phyloP scores from a whole-genome alignment of 305 asterid genomes.

The Rubia tinctorum region DNA sequence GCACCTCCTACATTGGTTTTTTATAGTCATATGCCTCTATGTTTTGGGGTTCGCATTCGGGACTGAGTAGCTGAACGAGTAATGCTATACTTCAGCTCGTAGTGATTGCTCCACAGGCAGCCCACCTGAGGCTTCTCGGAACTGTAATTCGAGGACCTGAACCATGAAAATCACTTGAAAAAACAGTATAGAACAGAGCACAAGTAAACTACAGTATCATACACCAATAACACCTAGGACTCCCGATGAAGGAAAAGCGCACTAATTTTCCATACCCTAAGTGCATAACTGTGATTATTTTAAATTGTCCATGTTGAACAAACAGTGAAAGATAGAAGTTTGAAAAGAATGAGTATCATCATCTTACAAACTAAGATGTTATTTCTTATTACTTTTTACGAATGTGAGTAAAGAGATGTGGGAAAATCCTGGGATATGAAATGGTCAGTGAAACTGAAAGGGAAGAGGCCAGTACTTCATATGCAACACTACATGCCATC shows the following conservation, averaged over 20 bases:
- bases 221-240: neutral
- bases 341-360: no score
- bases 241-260: no score
- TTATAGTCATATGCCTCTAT: slow-evolving; percentile 77
- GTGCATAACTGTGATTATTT: no score
- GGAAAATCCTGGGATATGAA: neutral
- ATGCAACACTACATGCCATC: neutral
- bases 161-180: slow-evolving; percentile 18
- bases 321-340: neutral
- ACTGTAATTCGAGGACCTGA: slow-evolving; percentile 80
- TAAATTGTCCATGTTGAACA: neutral
- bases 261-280: no score
- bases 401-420: neutral
- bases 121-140: slow-evolving; percentile 84
- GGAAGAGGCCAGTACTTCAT: neutral
- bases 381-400: no score
- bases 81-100: slow-evolving; percentile 61
- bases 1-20: neutral
- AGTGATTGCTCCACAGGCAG: slow-evolving; percentile 75
- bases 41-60: slow-evolving; percentile 95
- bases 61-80: slow-evolving; percentile 70
- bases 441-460: neutral
- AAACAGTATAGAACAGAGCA: neutral
- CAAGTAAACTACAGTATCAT: neutral
- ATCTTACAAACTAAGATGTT: no score